phyloP scores from a whole-genome alignment of 1,139 yeast genomes.

The Taphrina communis region DNA sequence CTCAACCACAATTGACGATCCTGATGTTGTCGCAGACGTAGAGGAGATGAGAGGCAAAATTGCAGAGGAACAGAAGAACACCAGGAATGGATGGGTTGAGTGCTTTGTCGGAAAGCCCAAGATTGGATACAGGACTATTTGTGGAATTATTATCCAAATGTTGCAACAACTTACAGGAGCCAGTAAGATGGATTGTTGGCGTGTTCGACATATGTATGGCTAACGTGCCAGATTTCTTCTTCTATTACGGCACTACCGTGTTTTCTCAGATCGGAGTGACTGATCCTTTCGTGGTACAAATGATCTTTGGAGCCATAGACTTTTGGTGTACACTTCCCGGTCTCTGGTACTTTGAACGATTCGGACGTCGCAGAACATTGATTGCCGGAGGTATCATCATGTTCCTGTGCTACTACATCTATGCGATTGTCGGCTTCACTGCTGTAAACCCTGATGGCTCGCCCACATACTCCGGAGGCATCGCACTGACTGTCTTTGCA shows the following conservation, averaged over 20 bases:
- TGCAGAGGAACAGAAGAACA: slow-evolving; percentile 54
- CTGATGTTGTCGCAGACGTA: slow-evolving; percentile 54
- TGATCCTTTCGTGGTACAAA: slow-evolving; percentile 56
- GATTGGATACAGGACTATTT: slow-evolving; percentile 52
- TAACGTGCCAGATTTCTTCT: slow-evolving; percentile 51
- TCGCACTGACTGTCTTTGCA: slow-evolving; percentile 62
- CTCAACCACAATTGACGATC: slow-evolving; percentile 55
- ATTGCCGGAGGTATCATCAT: slow-evolving; percentile 64
- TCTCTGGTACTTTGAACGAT: slow-evolving; percentile 63
- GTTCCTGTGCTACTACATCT: slow-evolving; percentile 65
- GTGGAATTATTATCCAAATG: slow-evolving; percentile 57
- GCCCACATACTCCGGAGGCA: slow-evolving; percentile 46
- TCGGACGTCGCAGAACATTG: slow-evolving; percentile 62
- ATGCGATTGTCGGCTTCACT: slow-evolving; percentile 64
- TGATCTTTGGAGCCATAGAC: slow-evolving; percentile 67
- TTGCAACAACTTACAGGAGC: slow-evolving; percentile 72
- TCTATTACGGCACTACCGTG: slow-evolving; percentile 64
- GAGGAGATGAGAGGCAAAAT: slow-evolving; percentile 56
- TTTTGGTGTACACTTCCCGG: slow-evolving; percentile 67
- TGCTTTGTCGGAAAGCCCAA: slow-evolving; percentile 47
- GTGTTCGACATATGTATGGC: too few relatives aligned
- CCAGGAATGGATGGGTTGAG: slow-evolving; percentile 52
- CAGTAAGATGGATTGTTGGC: slow-evolving; percentile 46
- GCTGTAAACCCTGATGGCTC: slow-evolving; percentile 40
- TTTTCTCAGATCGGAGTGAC: slow-evolving; percentile 60